Evolutionary conservation across 768 basidiomycete species (phyloP), one percentile per base, ranked within the genome.

Genomic region (Nidularia pulvinata): DNA sequence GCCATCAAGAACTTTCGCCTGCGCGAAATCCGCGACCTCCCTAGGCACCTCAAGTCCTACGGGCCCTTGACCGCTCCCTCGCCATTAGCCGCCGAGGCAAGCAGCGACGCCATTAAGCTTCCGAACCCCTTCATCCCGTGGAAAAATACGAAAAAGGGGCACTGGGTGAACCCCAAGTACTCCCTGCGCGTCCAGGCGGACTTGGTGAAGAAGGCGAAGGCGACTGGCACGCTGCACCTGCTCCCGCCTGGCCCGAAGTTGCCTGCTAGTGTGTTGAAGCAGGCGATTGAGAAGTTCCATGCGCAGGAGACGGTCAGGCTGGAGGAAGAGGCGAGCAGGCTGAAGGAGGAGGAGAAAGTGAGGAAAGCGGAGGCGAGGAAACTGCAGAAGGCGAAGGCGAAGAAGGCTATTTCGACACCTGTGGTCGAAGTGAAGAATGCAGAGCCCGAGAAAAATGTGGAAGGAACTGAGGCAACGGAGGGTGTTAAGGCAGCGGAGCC

Each of bases 111-210:
- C 42, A 60, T 69, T 44, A 60, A 62, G 33, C 72, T 81, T 11
- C 74, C 75, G 34, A 93, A 92, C 64, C 91, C 91, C 6, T 93
- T 93, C 67, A 62, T 92, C 42, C 80, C 90, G 4, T 76, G 72
- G 46, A 77, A 75, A 51, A 88, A 88, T 57, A 70, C 81, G 0
- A 71, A 77, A 47, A 82, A 84, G 0, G 83, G 82, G 19, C 74
- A 81, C 65, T 92, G 89, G 89, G 77, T 76, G 30, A 82, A 85
- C 0, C 77, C 91, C 9, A 81, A 80, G 55, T 86, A 88, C 59
- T 93, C 91, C 4, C 69, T 88, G 25, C 82, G 92, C 16, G 82
- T 83, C 34, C 91, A 94, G 66, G 89, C 88, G 9, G 88, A 89
- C 42, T 75, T 94, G 35, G 73, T 93, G 47, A 93, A 91, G 72